Base-by-base conservation (phyloP, 129 eudicot genomes). In the Rutidosis leptorrhynchoides region DNA sequence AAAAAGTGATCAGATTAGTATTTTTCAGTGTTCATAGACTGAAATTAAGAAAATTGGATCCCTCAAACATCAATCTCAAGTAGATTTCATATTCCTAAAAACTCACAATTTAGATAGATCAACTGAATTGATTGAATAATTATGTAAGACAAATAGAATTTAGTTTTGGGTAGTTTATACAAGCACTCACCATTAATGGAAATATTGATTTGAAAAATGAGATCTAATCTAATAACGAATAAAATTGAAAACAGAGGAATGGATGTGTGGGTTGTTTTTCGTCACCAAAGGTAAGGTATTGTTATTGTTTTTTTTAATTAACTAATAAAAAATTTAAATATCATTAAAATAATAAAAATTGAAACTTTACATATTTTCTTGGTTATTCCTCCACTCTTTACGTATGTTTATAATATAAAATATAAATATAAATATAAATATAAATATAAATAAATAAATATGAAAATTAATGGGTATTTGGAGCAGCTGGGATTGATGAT, bases 371-470 rank as follows among this genome's bases (percentile, higher is more conserved):
- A 58, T 42, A 64, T 57, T 70, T 68, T 58, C 48, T 88, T 80
- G 82, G 78, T 72, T 75, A 82, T 80, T 78, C 84, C 81, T 71
- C 81, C 81, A 80, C 71, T 70, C 64, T 58, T 67, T 76, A 65
- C 77, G 14, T 30, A 56, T 70, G 58, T 42, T 29, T 45, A 64
- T 26, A 65, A 23, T 23, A 26, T 54, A 25, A 54, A 20, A n/a
- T 26, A 24, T 65, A 33, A 40, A 74, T 67, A 51, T 21, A 66
- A 54, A 12, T 55, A 51, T 4, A 59, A 85, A 40, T 12, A 14
- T 7, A 35, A 35, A n/a, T n/a, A n/a, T n/a, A n/a, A n/a, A n/a
- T n/a, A n/a, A n/a, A n/a, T n/a, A n/a, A n/a, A 40, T 40, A 71
- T 62, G 64, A 70, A 79, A 85, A 69, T 72, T 74, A 82, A 78